Conservation (phyloP, 176 grass and related monocot genomes). For the Bolboschoenus planiculmis region DNA sequence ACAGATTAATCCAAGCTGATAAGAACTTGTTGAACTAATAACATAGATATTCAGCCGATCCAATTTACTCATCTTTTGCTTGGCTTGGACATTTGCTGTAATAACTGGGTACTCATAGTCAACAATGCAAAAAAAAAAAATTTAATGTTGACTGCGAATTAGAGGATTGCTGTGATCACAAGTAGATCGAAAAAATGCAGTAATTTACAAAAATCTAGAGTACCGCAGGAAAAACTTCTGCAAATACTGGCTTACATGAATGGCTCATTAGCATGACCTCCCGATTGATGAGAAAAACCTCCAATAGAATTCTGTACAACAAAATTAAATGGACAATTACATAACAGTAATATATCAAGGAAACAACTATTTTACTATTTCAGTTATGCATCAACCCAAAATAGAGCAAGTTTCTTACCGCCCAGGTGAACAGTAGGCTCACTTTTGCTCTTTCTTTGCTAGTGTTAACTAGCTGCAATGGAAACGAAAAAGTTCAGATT, state of each 20-base stretch:
- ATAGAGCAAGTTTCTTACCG: constrained; percentile 40
- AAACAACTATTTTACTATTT: constrained; percentile 15
- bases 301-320: constrained; percentile 81
- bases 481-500: constrained; percentile 10
- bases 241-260: constrained; percentile 60
- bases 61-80: neutral
- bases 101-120: neutral
- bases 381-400: neutral
- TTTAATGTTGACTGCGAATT: neutral
- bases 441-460: constrained; percentile 93
- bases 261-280: constrained; percentile 86
- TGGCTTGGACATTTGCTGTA: neutral
- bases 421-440: constrained; percentile 82
- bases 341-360: neutral
- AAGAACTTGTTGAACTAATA: neutral
- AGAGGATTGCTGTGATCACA: neutral
- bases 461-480: constrained; percentile 76
- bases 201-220: constrained; percentile 10
- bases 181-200: neutral
- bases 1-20: neutral
- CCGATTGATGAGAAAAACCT: constrained; percentile 75
- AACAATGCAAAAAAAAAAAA: neutral
- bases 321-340: constrained; percentile 22
- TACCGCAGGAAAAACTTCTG: neutral
- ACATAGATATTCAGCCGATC: neutral